A percentile compares a stretch with the other conserved stretches of the same genome.
phyloP scores from a whole-genome alignment of 2,329 filamentous ascomycete species.

The Nannizziopsis barbatae region DNA sequence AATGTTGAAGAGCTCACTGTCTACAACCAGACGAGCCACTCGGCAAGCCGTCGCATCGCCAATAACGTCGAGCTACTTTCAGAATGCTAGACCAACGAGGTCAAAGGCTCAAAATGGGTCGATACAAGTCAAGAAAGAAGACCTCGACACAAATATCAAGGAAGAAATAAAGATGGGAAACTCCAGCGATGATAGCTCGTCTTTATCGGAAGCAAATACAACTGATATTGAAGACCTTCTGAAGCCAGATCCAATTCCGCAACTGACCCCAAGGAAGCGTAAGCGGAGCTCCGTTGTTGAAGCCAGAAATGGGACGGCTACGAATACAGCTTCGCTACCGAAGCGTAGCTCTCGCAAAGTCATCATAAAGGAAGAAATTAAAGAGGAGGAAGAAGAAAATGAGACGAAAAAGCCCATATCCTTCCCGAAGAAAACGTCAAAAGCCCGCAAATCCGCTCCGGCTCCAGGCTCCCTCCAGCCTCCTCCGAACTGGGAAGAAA shows the following conservation, averaged over 20 bases:
- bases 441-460: slow-evolving; percentile 29
- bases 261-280: slow-evolving; percentile 35
- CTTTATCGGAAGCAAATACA: slow-evolving; percentile 28
- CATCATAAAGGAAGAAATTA: slow-evolving; percentile 21
- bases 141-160: slow-evolving; percentile 15
- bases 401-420: slow-evolving; percentile 24
- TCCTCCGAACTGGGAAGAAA: slow-evolving; percentile 69
- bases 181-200: slow-evolving; percentile 21
- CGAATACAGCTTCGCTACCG: slow-evolving; percentile 12
- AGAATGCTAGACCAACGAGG: background rate
- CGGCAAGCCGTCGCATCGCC: slow-evolving; percentile 1
- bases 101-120: background rate
- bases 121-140: slow-evolving; percentile 27
- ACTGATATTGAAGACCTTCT: slow-evolving; percentile 50
- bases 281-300: slow-evolving; percentile 29
- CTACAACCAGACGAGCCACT: slow-evolving; percentile 27
- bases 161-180: background rate
- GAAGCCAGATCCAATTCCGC: slow-evolving; percentile 20
- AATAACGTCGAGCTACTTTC: slow-evolving; percentile 7
- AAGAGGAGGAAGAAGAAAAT: slow-evolving; percentile 15
- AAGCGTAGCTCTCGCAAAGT: slow-evolving; percentile 19
- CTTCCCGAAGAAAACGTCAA: slow-evolving; percentile 5
- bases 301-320: slow-evolving; percentile 10
- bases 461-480: slow-evolving; percentile 40
- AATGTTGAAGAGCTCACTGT: slow-evolving; percentile 43